A percentile compares a stretch with the other conserved stretches of the same genome.
phyloP scores from a whole-genome alignment of 345 rosid species.

The Boechera retrofracta region DNA sequence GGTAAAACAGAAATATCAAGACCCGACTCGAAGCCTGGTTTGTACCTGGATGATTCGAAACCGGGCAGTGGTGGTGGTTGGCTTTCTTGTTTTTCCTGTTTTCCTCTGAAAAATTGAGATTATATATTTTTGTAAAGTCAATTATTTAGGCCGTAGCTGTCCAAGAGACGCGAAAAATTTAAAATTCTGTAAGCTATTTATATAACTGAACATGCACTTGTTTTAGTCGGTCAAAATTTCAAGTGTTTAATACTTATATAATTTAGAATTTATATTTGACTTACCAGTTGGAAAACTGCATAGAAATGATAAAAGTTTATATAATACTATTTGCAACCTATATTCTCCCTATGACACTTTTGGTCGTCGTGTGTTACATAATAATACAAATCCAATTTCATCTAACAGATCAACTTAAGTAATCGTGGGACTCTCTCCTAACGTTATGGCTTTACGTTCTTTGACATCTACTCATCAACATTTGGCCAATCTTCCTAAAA shows the following conservation, averaged over 20 bases:
- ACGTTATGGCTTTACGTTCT: conserved; percentile 11
- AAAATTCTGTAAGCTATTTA: no score
- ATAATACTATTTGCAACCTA: neutral
- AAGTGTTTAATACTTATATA: neutral
- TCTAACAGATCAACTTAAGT: neutral
- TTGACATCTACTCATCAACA: conserved; percentile 21
- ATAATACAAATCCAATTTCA: neutral
- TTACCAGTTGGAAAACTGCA: neutral
- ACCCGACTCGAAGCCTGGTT: neutral
- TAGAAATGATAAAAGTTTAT: no score
- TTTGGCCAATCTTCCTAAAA: conserved; percentile 5
- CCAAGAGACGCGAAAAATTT: conserved; percentile 1
- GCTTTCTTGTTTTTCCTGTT: conserved; percentile 44
- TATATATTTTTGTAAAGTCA: neutral
- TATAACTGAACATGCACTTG: neutral
- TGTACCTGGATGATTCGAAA: conserved; percentile 2
- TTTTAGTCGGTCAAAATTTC: neutral
- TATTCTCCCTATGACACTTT: neutral
- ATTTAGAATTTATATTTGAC: neutral
- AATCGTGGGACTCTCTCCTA: neutral
- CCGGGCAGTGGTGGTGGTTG: conserved; percentile 22
- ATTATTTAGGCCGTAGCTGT: conserved; percentile 21
- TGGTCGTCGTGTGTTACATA: conserved; percentile 11
- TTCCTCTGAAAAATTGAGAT: conserved; percentile 28
- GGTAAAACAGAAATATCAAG: conserved; percentile 24